phyloP scores from a whole-genome alignment of 2,329 filamentous ascomycete species.

The Escovopsis weberi region DNA sequence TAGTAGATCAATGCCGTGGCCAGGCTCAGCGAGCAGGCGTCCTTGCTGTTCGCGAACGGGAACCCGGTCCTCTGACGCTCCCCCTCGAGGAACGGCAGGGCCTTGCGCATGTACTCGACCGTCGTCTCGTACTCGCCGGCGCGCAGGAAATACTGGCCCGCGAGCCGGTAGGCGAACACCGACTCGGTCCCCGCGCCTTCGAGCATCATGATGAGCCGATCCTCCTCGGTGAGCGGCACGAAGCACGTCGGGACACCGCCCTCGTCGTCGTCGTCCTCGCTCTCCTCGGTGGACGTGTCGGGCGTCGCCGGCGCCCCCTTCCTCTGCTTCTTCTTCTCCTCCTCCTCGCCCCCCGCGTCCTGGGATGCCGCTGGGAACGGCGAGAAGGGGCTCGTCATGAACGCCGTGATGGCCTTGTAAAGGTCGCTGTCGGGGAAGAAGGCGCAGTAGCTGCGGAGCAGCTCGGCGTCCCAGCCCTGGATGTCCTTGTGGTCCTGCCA shows the following conservation, averaged over 20 bases:
- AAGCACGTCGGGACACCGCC: slow-evolving; percentile 37
- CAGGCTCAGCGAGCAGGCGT: slow-evolving; percentile 62
- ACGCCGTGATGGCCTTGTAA: slow-evolving; percentile 67
- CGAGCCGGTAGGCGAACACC: slow-evolving; percentile 66
- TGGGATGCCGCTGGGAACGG: slow-evolving; percentile 46
- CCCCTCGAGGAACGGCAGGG: slow-evolving; percentile 42
- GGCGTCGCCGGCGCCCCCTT: slow-evolving; percentile 34
- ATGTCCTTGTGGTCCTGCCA: slow-evolving; percentile 71
- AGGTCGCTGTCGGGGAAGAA: slow-evolving; percentile 79
- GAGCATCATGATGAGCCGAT: slow-evolving; percentile 67
- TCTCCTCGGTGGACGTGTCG: too few species aligned
- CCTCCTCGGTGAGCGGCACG: slow-evolving; percentile 54
- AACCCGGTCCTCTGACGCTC: slow-evolving; percentile 56
- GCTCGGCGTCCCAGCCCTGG: slow-evolving; percentile 58
- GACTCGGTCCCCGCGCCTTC: slow-evolving; percentile 60
- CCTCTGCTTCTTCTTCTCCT: slow-evolving; percentile 9
- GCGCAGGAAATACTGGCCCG: slow-evolving; percentile 69
- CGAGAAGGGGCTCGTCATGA: slow-evolving; percentile 68
- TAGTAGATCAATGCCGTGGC: slow-evolving; percentile 83
- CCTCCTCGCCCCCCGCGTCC: slow-evolving; percentile 7
- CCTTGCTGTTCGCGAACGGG: slow-evolving; percentile 51
- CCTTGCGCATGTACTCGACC: slow-evolving; percentile 66
- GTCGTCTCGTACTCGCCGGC: slow-evolving; percentile 75
- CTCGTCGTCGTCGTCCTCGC: slow-evolving; percentile 39
- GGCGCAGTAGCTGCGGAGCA: slow-evolving; percentile 66